Conservation (phyloP, 805 yeast genomes). For the Teunomyces kruisii region DNA sequence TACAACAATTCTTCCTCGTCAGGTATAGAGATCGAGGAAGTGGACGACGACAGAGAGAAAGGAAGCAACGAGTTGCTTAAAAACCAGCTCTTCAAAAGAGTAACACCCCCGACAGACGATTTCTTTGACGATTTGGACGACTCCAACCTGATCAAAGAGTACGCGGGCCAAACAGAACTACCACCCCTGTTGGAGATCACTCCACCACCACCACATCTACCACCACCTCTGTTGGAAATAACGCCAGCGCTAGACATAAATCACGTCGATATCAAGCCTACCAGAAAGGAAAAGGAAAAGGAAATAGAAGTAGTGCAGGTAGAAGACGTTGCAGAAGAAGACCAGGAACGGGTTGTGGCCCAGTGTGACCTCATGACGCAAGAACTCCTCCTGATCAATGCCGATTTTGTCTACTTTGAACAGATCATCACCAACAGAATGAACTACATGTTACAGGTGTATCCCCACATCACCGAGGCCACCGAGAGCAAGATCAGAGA, state of each 20-base stretch:
- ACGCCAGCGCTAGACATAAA: conserved; percentile 5
- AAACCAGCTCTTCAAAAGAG: conserved; percentile 10
- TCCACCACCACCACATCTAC: no score
- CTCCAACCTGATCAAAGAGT: conserved; percentile 1
- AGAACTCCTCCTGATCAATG: conserved; percentile 3
- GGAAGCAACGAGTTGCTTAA: conserved; percentile 2
- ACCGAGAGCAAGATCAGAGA: conserved; percentile 14
- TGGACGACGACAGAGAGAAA: neutral
- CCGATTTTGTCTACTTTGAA: conserved; percentile 16
- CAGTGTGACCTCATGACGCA: neutral
- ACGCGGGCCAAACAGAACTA: neutral
- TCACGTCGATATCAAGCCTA: conserved; percentile 2
- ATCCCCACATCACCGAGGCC: conserved; percentile 18
- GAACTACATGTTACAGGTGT: conserved; percentile 19
- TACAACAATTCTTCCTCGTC: conserved; percentile 1
- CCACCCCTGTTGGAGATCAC: conserved; percentile 5
- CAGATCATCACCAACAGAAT: conserved; percentile 12
- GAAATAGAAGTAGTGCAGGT: neutral
- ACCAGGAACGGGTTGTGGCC: neutral
- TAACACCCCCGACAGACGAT: conserved; percentile 6
- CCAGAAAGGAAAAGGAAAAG: conserved; percentile 2
- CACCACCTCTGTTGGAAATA: conserved; percentile 3
- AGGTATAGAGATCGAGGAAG: neutral
- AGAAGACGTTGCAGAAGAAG: conserved; percentile 1
- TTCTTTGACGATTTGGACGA: neutral